Evolutionary conservation across 1,139 yeast species (phyloP).

Genomic region (Yamadazyma sp.): DNA sequence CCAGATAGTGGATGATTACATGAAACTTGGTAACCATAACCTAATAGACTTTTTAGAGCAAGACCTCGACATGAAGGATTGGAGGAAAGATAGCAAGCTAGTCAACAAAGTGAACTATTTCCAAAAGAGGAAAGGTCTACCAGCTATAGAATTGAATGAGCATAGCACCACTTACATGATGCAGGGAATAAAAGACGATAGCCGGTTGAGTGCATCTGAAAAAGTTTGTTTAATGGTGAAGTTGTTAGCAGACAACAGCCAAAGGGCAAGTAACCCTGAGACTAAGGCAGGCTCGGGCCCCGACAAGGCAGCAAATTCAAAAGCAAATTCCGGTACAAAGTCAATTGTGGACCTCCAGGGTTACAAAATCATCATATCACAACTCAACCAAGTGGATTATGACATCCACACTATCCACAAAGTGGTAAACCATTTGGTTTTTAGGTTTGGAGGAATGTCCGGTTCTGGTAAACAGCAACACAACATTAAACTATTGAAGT

Average conservation of each 20-base stretch:
- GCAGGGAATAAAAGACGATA: slow-evolving; percentile 12
- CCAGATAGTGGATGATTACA: slow-evolving; percentile 38
- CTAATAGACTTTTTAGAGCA: slow-evolving; percentile 33
- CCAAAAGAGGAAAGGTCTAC: slow-evolving; percentile 10
- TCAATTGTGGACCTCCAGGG: background rate
- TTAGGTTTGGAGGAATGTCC: background rate
- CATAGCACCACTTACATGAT: slow-evolving; percentile 18
- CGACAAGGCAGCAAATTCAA: too few species aligned
- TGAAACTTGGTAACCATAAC: slow-evolving; percentile 27
- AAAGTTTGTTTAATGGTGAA: slow-evolving; percentile 1
- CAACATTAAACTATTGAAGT: slow-evolving; percentile 7
- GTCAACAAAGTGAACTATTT: slow-evolving; percentile 32
- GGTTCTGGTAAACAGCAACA: slow-evolving; percentile 1
- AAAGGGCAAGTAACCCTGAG: too few species aligned
- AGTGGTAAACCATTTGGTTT: slow-evolving; percentile 7
- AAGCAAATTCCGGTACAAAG: too few species aligned
- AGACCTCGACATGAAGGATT: slow-evolving; percentile 29
- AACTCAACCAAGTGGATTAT: slow-evolving; percentile 4
- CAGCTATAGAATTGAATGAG: slow-evolving; percentile 10
- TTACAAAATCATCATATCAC: slow-evolving; percentile 6
- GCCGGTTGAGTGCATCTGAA: background rate
- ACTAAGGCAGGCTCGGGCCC: too few species aligned
- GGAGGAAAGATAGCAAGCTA: slow-evolving; percentile 33
- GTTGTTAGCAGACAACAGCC: background rate
- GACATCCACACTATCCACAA: slow-evolving; percentile 7